Evolutionary conservation across 768 basidiomycete species (phyloP).

Genomic region (Rhodotorula graminis): DNA sequence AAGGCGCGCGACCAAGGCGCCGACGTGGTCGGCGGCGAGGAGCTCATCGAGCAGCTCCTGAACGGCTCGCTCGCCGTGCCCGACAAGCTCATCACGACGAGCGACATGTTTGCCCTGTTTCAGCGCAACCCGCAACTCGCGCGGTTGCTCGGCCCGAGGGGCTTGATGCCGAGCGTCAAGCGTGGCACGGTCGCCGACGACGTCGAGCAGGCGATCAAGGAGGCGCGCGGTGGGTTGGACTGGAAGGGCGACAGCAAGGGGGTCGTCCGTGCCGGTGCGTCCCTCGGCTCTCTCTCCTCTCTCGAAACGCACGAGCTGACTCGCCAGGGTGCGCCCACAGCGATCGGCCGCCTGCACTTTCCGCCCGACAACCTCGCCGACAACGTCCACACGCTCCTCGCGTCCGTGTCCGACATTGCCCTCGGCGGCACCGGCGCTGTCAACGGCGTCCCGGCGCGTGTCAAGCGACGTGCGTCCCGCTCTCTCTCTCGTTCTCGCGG

Average conservation of each 20-base stretch:
- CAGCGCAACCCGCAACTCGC: constrained; percentile 64
- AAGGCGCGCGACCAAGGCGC: constrained; percentile 84
- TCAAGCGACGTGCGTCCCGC: constrained; percentile 54
- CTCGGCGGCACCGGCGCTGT: constrained; percentile 57
- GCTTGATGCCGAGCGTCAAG: constrained; percentile 90
- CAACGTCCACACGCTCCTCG: constrained; percentile 71
- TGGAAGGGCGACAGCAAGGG: constrained; percentile 90
- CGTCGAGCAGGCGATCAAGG: constrained; percentile 70
- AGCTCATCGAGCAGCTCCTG: constrained; percentile 66
- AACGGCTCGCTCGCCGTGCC: constrained; percentile 63
- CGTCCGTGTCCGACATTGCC: constrained; percentile 42
- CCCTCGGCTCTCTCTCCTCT: not conserved
- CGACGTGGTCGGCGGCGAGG: constrained; percentile 80
- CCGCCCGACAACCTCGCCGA: constrained; percentile 67
- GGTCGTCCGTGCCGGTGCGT: constrained; percentile 68
- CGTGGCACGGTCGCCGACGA: constrained; percentile 92
- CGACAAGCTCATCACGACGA: constrained; percentile 77
- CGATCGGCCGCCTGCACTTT: constrained; percentile 60
- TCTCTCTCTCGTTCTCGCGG: not conserved
- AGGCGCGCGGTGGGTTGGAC: constrained; percentile 74
- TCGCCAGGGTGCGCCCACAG: not conserved
- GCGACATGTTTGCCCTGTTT: constrained; percentile 70
- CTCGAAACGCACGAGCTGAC: not conserved
- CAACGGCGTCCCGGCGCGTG: constrained; percentile 53
- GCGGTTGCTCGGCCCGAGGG: constrained; percentile 74